A percentile compares a stretch with the other conserved stretches of the same genome.
These are phyloP conservation scores for Fusarium torulosum DNA, from an alignment of 2,329 filamentous ascomycete genomes.

Conservation along the genomic window DNA sequence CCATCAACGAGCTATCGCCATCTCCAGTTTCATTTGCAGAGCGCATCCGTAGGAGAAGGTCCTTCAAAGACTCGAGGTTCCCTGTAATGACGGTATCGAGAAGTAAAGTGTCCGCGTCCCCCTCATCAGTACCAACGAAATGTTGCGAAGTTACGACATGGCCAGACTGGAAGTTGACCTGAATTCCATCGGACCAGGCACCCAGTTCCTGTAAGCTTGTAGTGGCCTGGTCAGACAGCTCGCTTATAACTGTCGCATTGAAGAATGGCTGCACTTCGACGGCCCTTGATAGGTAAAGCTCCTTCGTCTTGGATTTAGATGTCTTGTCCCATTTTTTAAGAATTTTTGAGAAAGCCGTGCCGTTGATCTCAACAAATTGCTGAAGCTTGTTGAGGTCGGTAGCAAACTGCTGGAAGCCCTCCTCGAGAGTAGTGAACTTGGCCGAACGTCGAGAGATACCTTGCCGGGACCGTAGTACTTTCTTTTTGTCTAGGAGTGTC, in stretches of 20 bases:
- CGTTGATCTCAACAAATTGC: constrained; percentile 98
- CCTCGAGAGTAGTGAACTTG: constrained; percentile 93
- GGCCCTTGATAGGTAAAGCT: constrained; percentile 93
- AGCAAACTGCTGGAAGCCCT: constrained; percentile 97
- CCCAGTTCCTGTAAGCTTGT: constrained; percentile 95
- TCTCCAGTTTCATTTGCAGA: constrained; percentile 67
- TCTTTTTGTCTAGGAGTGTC: constrained; percentile 95
- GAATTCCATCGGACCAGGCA: constrained; percentile 96
- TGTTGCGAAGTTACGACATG: constrained; percentile 76
- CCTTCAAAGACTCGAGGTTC: constrained; percentile 80
- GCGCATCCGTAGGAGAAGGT: constrained; percentile 82
- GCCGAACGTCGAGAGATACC: constrained; percentile 88
- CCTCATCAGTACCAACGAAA: constrained; percentile 81
- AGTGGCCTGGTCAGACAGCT: constrained; percentile 95
- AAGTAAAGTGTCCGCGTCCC: constrained; percentile 88
- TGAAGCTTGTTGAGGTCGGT: constrained; percentile 97
- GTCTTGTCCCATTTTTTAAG: constrained; percentile 99
- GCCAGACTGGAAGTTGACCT: constrained; percentile 82
- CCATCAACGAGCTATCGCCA: constrained; percentile 68
- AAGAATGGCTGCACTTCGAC: constrained; percentile 99
- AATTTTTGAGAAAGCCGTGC: constrained; percentile 97
- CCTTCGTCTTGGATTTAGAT: constrained; percentile 98
- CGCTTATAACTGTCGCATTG: constrained; percentile 96
- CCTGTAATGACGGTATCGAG: constrained; percentile 88
- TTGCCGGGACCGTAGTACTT: constrained; percentile 84